Evolutionary conservation across 2,329 filamentous ascomycete genomes (phyloP), one percentile per base, ranked within the genome.

Genomic region (Aspergillus novoparasiticus): DNA sequence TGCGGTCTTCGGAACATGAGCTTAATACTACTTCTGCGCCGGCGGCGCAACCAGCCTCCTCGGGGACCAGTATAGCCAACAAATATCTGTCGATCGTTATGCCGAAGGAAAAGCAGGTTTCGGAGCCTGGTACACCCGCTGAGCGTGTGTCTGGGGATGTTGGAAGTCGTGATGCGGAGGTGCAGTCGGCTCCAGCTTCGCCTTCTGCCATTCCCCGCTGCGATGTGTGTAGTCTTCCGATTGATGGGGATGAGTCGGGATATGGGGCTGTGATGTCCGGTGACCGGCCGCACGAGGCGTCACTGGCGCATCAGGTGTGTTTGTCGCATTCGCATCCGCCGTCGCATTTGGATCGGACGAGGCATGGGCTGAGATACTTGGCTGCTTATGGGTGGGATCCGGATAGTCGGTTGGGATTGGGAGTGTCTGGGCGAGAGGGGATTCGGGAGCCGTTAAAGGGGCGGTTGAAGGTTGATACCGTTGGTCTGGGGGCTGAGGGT

Each of bases 361-460:
- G 85, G 19, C 81, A 82, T 65, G 87, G 86, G 0, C 73, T 87
- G 6, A 81, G 82, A 30, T 86, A 87, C 55, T 79, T 89, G 21
- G 79, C 84, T 59, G 81, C 81, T 0, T 84, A 86, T 65, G 87
- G 86, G 48, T 89, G 86, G 82, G 84, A 89, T 69, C 85, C 86
- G 0, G 86, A 89, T 72, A 80, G 80, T 51, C 82, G 92, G 3
- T 77, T 80, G 19, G 94, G 94, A 0, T 82, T 97, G 0, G 94
- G 94, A 0, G 85, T 85, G 11, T 79, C 81, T 2, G 89, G 90
- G 0, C 75, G 76, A 16, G 86, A 90, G 68, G 94, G 94, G 3
- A 89, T 92, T 64, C 83, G 89, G 46, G 89, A 88, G 67, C 94
- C 94, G 1, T 83, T 97, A 66, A 93, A 93, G 73, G 81, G 86